phyloP scores from a whole-genome alignment of 2,329 filamentous ascomycete species.

The Talaromyces pinophilus region DNA sequence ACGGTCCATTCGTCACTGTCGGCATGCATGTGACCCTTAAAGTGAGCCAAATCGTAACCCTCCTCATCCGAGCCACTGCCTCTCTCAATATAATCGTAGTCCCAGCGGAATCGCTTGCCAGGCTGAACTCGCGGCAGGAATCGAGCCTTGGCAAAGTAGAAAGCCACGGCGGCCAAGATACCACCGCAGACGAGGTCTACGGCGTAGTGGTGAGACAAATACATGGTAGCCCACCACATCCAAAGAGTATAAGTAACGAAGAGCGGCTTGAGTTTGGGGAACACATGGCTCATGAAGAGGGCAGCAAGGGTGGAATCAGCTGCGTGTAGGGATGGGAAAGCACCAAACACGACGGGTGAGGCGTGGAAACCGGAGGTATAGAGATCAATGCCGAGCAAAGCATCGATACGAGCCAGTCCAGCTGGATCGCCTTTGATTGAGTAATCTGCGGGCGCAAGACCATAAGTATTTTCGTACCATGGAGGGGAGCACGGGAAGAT shows the following conservation, averaged over 20 bases:
- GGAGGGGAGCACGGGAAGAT: conserved; percentile 91
- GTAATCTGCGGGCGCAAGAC: conserved; percentile 87
- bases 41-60: conserved; percentile 58
- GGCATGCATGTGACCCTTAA: conserved; percentile 58
- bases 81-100: conserved; percentile 89
- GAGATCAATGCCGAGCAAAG: conserved; percentile 84
- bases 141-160: conserved; percentile 76
- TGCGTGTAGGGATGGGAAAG: conserved; percentile 90
- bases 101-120: conserved; percentile 87
- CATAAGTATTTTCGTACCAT: conserved; percentile 95
- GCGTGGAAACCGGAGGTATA: conserved; percentile 92
- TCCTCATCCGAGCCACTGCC: conserved; percentile 63
- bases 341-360: conserved; percentile 89
- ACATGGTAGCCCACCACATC: conserved; percentile 99
- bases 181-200: conserved; percentile 88
- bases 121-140: conserved; percentile 80
- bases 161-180: conserved; percentile 73
- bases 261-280: conserved; percentile 76
- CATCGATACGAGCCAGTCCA: conserved; percentile 83
- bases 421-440: conserved; percentile 87
- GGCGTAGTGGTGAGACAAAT: conserved; percentile 94
- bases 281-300: conserved; percentile 89
- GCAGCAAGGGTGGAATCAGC: conserved; percentile 86
- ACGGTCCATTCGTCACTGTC: conserved; percentile 90
- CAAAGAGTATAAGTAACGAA: conserved; percentile 84